Evolutionary conservation across 805 yeast genomes (phyloP), one percentile per base, ranked within the genome.

Genomic region (Starmerella stellata): DNA sequence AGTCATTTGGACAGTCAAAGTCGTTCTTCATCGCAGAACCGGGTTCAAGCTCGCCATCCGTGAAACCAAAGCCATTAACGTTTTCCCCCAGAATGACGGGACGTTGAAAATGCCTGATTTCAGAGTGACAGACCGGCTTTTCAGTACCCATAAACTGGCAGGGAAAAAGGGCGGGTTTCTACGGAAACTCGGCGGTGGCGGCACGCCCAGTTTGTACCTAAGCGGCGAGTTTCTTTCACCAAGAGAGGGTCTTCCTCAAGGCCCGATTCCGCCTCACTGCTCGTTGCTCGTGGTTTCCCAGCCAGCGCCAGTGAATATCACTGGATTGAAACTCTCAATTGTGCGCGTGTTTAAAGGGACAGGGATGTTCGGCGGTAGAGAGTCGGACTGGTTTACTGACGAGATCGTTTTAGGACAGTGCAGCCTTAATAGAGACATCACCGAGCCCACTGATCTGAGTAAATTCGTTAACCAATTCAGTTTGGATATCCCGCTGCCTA

Each of bases 1-100:
- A 21, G 35, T 37, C 8, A 9, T 24, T 17, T 40, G 43, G 43
- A 17, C 35, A 15, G 3, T 40, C 16, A 40, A 40, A 23, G 37
- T 34, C 2, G 38, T 36, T 2, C 28, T 28, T 1, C 40, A 40
- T 34, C 30, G 43, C 16, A 29, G 8, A 4, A 5, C 38, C 2
- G 43, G 43, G 4, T 19, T 40, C n/a, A 36, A 36, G 24, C 27
- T 9, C 9, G 32, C 32, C 19, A 7, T 13, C 9, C 32, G 32
- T 13, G 7, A 5, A 15, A 5, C 7, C 9, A 29, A 5, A 13
- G 32, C 7, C 16, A 29, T 29, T 13, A n/a, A 8, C 19, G 19
- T 29, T 8, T 29, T 29, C 14, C 32, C 32, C 19, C 7, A 29
- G 19, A 29, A 15, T 13, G 32, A 29, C 8, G 14, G 9, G 19